Conservation (phyloP, 2,329 filamentous ascomycete species). For the Phyllosticta capitalensis region DNA sequence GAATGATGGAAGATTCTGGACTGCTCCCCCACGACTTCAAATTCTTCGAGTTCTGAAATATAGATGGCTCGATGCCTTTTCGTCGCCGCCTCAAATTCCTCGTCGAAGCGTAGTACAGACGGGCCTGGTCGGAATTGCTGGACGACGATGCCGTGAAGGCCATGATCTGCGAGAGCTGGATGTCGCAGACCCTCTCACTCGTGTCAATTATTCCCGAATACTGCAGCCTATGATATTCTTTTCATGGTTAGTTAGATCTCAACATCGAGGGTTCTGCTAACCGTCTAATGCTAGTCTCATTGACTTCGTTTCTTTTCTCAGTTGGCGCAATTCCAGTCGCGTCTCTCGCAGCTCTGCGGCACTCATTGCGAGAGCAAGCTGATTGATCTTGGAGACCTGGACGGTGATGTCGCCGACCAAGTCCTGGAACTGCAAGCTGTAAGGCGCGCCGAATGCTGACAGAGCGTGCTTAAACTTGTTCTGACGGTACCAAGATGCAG, state of each 20-base stretch:
- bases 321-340: background rate
- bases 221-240: background rate
- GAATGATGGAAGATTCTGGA: background rate
- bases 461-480: slow-evolving; percentile 1
- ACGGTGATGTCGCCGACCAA: slow-evolving; percentile 1
- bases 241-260: background rate
- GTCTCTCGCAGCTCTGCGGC: background rate
- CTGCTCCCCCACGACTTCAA: background rate
- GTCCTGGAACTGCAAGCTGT: slow-evolving; percentile 11
- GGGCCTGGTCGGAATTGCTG: background rate
- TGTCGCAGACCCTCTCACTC: background rate
- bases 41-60: background rate
- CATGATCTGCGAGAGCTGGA: background rate
- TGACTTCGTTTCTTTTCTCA: background rate
- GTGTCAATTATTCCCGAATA: background rate
- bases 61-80: background rate
- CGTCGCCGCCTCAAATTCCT: background rate
- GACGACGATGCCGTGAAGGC: background rate
- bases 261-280: background rate
- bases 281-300: background rate
- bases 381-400: background rate
- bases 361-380: background rate
- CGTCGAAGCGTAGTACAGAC: background rate
- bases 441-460: slow-evolving; percentile 9
- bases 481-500: slow-evolving; percentile 12